These are phyloP conservation scores for Thalassiosira mediterranea DNA, from an alignment of 352 stramenopile genomes.

Conservation along the genomic window DNA sequence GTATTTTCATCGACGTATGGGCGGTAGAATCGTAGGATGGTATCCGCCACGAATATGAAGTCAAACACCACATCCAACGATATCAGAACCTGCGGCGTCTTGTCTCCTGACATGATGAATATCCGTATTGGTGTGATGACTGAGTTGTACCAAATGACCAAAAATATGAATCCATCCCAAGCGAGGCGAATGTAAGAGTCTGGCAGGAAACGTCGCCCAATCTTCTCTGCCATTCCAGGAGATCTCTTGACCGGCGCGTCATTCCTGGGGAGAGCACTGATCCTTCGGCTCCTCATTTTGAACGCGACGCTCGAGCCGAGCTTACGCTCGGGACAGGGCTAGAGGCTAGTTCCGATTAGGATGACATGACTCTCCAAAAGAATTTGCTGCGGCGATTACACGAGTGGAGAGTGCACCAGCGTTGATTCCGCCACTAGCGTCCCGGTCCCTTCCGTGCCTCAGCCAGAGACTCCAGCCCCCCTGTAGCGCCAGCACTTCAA, in stretches of 20 bases:
- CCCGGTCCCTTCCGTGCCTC: too few species aligned
- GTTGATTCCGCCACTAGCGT: too few species aligned
- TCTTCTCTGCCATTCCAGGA: conserved; percentile 11
- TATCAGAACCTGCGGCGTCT: conserved; percentile 38
- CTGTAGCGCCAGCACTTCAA: too few species aligned
- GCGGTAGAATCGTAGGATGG: conserved; percentile 51
- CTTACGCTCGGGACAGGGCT: not conserved
- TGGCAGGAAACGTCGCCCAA: conserved; percentile 39
- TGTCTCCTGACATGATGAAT: conserved; percentile 57
- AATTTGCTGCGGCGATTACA: too few species aligned
- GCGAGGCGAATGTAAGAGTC: conserved; percentile 42
- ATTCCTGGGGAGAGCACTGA: not conserved
- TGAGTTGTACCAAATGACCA: conserved; percentile 72
- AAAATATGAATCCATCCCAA: conserved; percentile 69
- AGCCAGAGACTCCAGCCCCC: too few species aligned
- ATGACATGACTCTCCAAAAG: too few species aligned
- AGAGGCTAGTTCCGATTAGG: too few species aligned
- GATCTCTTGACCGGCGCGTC: conserved; percentile 2
- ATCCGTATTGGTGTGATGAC: conserved; percentile 67
- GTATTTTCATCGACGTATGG: conserved; percentile 64
- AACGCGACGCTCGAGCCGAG: not conserved
- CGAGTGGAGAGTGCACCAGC: too few species aligned
- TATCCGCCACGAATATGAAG: conserved; percentile 66
- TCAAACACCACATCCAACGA: conserved; percentile 62
- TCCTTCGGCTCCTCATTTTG: conserved; percentile 21